These are phyloP conservation scores for Phylloboletellus chloephorus DNA, from an alignment of 1,284 basidiomycete genomes.

Conservation along the genomic window DNA sequence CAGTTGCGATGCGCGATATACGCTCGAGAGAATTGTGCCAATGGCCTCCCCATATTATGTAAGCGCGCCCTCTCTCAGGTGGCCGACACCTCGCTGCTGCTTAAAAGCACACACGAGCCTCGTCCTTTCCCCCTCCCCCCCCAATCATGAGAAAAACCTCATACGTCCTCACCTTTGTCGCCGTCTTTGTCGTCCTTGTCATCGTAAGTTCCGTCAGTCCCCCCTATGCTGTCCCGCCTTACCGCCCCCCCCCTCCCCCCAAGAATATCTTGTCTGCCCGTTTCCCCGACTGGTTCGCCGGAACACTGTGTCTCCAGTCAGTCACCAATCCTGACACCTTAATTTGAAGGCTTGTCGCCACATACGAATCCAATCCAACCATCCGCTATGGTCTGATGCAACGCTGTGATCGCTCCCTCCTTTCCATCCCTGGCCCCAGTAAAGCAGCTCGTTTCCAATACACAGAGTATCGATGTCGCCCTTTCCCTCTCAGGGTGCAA, in stretches of 20 bases:
- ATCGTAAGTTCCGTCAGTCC: conserved; percentile 41
- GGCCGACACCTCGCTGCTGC: neutral
- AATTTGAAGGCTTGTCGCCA: conserved; percentile 53
- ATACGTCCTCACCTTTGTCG: conserved; percentile 54
- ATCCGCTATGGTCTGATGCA: conserved; percentile 54
- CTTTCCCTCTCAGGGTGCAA: conserved; percentile 55
- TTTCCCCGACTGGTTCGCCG: conserved; percentile 59
- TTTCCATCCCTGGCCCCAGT: conserved; percentile 45
- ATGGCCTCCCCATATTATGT: conserved; percentile 12
- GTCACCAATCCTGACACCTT: conserved; percentile 19
- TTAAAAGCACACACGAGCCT: neutral
- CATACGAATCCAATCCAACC: conserved; percentile 43
- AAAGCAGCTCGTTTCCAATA: conserved; percentile 44
- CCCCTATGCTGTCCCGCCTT: neutral
- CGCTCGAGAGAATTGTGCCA: conserved; percentile 22
- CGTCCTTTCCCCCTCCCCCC: neutral
- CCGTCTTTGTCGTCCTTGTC: conserved; percentile 44
- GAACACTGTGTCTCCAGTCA: conserved; percentile 12
- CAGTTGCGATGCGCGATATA: neutral
- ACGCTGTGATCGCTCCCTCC: conserved; percentile 50
- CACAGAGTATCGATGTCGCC: conserved; percentile 54
- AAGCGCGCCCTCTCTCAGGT: neutral
- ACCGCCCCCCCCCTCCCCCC: neutral
- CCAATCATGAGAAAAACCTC: conserved; percentile 59
- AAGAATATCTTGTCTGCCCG: conserved; percentile 57